These are phyloP conservation scores for Voacanga thouarsii DNA, from an alignment of 257 asterid species.

Conservation along the genomic window DNA sequence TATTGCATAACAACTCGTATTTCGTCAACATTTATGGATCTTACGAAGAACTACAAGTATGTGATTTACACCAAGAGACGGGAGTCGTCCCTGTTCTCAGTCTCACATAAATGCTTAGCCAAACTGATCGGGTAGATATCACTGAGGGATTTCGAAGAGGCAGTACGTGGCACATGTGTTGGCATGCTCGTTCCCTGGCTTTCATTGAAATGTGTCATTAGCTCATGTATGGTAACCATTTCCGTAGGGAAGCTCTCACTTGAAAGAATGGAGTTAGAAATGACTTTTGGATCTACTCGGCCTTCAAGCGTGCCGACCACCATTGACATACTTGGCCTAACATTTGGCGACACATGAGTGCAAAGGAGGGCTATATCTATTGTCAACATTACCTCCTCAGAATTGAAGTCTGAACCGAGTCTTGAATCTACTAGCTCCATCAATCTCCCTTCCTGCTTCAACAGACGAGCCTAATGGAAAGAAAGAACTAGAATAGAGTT, in stretches of 20 bases:
- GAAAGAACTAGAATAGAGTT: neutral
- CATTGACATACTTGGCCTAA: slow-evolving; percentile 60
- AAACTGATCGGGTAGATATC: slow-evolving; percentile 47
- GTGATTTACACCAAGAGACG: too few species aligned
- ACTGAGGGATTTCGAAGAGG: slow-evolving; percentile 34
- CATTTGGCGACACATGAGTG: slow-evolving; percentile 36
- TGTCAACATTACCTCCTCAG: slow-evolving; percentile 33
- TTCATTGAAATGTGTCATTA: neutral
- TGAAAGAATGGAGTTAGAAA: slow-evolving; percentile 6
- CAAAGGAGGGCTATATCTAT: slow-evolving; percentile 53
- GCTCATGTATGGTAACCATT: neutral
- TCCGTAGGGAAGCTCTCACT: neutral
- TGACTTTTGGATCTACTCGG: slow-evolving; percentile 17
- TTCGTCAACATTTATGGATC: too few species aligned
- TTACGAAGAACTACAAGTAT: too few species aligned
- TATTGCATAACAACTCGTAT: too few species aligned
- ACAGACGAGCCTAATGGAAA: slow-evolving; percentile 38
- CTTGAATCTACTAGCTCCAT: slow-evolving; percentile 55
- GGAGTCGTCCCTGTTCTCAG: too few species aligned
- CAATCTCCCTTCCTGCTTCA: slow-evolving; percentile 40
- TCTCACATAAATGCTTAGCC: too few species aligned
- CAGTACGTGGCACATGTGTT: slow-evolving; percentile 45
- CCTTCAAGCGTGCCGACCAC: slow-evolving; percentile 70
- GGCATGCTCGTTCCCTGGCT: slow-evolving; percentile 30
- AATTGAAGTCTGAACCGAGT: slow-evolving; percentile 36